Percentiles rank a stretch among this genome's conserved stretches.
phyloP scores from a whole-genome alignment of 2,329 filamentous ascomycete genomes.

The Rutstroemia sp. region DNA sequence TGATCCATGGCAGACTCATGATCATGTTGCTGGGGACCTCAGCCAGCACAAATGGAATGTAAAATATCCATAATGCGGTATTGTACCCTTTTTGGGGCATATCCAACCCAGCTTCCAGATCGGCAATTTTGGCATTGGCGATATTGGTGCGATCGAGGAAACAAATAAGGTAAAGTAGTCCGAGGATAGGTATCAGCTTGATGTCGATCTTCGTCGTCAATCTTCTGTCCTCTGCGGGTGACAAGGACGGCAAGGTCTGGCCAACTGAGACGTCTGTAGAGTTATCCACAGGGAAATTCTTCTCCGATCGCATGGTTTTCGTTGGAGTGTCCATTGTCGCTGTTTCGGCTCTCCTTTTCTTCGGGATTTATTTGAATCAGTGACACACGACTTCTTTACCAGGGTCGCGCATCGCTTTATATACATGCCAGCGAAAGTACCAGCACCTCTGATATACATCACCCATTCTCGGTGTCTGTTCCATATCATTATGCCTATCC shows the following conservation, averaged over 20 bases:
- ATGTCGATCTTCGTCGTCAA: constrained; percentile 17
- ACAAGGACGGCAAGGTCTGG: neutral
- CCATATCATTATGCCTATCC: no score
- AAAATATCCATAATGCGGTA: constrained; percentile 12
- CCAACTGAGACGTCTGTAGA: neutral
- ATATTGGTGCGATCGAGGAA: constrained; percentile 47
- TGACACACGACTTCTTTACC: neutral
- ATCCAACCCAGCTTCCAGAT: constrained; percentile 7
- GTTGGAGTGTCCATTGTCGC: neutral
- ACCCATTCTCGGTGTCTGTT: no score
- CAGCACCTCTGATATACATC: no score
- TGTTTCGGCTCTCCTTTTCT: neutral
- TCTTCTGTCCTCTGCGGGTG: neutral
- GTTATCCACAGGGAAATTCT: neutral
- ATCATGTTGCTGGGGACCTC: constrained; percentile 49
- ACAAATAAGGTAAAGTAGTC: constrained; percentile 48
- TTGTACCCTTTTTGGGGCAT: constrained; percentile 10
- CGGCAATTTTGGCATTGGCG: constrained; percentile 25
- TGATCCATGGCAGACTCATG: constrained; percentile 35
- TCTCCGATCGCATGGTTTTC: neutral
- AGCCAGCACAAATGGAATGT: constrained; percentile 17
- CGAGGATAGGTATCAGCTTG: constrained; percentile 44
- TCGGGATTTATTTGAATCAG: neutral
- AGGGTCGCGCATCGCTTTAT: no score
- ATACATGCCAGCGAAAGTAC: no score